These are phyloP conservation scores for Smittium culicis DNA, from an alignment of 371 early-diverging fungal genomes.

Conservation along the genomic window DNA sequence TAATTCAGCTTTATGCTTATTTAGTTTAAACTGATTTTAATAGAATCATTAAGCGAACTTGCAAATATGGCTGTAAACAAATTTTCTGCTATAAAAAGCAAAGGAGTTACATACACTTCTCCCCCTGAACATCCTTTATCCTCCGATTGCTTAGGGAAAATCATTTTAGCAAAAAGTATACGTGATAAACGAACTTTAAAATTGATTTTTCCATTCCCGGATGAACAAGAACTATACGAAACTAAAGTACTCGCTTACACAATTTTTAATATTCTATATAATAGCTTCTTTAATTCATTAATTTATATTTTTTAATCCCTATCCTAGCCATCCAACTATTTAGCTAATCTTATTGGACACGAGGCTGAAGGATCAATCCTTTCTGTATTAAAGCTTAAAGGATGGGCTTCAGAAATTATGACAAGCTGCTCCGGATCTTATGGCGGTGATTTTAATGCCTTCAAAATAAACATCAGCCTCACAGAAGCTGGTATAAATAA, in stretches of 20 bases:
- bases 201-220: slow-evolving; percentile 78
- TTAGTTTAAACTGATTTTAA: neutral
- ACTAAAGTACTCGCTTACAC: slow-evolving; percentile 19
- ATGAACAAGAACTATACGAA: slow-evolving; percentile 25
- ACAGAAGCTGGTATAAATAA: slow-evolving; percentile 68
- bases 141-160: slow-evolving; percentile 51
- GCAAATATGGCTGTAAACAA: slow-evolving; percentile 64
- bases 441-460: slow-evolving; percentile 34
- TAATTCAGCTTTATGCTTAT: neutral
- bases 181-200: slow-evolving; percentile 62
- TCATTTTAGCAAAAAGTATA: slow-evolving; percentile 65
- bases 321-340: slow-evolving; percentile 42
- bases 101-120: slow-evolving; percentile 50
- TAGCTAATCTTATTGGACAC: slow-evolving; percentile 70
- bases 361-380: slow-evolving; percentile 76
- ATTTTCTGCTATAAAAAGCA: slow-evolving; percentile 59
- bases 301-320: neutral
- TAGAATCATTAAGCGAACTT: slow-evolving; percentile 69
- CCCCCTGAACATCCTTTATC: slow-evolving; percentile 63
- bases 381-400: slow-evolving; percentile 65
- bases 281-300: neutral
- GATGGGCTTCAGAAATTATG: slow-evolving; percentile 71
- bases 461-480: slow-evolving; percentile 62
- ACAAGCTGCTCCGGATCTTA: slow-evolving; percentile 35
- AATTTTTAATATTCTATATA: too few species aligned